A percentile compares a stretch with the other conserved stretches of the same genome.
phyloP scores from a whole-genome alignment of 1,284 basidiomycete genomes.

The Gomphus bonarii region DNA sequence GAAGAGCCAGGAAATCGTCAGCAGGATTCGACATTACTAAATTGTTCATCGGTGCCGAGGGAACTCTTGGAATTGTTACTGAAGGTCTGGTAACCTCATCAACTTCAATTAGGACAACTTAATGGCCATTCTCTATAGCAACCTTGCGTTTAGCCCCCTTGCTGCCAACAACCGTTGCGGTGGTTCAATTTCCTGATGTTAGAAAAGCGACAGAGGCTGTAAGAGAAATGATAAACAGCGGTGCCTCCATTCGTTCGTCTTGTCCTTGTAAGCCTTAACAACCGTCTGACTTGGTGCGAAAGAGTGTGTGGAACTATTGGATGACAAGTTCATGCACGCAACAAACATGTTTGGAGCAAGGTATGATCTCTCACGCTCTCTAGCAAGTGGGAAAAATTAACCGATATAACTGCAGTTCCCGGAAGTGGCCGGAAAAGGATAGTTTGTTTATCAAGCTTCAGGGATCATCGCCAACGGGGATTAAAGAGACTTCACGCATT shows the following conservation, averaged over 20 bases:
- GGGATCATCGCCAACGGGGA: constrained; percentile 48
- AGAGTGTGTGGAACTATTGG: constrained; percentile 78
- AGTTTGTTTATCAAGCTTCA: constrained; percentile 86
- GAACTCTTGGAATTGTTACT: constrained; percentile 87
- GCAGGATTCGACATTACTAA: constrained; percentile 89
- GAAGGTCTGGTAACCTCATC: constrained; percentile 45
- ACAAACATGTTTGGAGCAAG: constrained; percentile 53
- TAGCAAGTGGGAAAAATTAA: constrained; percentile 13
- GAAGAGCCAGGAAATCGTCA: constrained; percentile 78
- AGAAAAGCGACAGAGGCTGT: constrained; percentile 65
- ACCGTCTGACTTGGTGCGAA: constrained; percentile 30
- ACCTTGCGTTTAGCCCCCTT: constrained; percentile 76
- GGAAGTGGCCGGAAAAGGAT: constrained; percentile 60
- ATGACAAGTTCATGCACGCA: constrained; percentile 59
- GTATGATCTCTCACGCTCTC: background rate
- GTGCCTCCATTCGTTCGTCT: constrained; percentile 54
- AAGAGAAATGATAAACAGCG: constrained; percentile 62
- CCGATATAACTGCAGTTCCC: constrained; percentile 32
- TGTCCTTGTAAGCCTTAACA: constrained; percentile 11
- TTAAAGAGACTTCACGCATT: constrained; percentile 53
- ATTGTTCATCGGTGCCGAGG: constrained; percentile 90
- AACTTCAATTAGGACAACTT: background rate
- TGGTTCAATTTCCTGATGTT: constrained; percentile 60
- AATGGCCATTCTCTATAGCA: constrained; percentile 33
- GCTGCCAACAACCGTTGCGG: constrained; percentile 66